Conservation (phyloP, 805 yeast species). For the Wickerhamiella spandovensis region DNA sequence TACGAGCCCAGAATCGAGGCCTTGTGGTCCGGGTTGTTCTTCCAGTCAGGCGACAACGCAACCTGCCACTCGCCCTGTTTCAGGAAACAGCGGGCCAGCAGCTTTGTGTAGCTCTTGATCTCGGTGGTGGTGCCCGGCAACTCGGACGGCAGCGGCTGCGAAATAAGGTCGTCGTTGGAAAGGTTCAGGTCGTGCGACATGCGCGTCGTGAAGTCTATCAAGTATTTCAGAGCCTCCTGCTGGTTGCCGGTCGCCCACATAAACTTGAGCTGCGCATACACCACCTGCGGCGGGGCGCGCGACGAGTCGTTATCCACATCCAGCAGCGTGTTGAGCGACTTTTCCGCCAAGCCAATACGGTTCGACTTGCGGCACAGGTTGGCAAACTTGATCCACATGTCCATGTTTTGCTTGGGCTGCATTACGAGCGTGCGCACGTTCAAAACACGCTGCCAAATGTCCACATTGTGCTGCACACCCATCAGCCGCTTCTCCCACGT, state of each 20-base stretch:
- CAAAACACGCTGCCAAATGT: conserved; percentile 95
- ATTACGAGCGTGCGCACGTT: conserved; percentile 88
- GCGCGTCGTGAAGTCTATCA: conserved; percentile 81
- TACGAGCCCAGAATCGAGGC: conserved; percentile 86
- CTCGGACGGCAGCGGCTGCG: conserved; percentile 68
- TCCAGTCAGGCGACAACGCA: conserved; percentile 67
- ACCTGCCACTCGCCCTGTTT: conserved; percentile 99
- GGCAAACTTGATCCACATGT: conserved; percentile 96
- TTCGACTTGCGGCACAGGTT: conserved; percentile 91
- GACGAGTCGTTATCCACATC: conserved; percentile 31
- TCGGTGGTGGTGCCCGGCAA: conserved; percentile 53
- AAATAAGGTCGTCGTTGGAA: conserved; percentile 62
- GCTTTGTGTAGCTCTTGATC: conserved; percentile 67
- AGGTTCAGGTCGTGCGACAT: conserved; percentile 82
- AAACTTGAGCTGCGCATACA: conserved; percentile 89
- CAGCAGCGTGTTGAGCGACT: conserved; percentile 59
- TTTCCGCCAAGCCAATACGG: conserved; percentile 81
- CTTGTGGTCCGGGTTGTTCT: conserved; percentile 45
- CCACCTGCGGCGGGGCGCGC: conserved; percentile 91
- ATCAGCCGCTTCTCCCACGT: conserved; percentile 89
- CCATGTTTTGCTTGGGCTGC: conserved; percentile 92
- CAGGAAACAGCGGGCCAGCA: conserved; percentile 84
- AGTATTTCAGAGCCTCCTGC: conserved; percentile 69
- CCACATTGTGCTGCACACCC: conserved; percentile 94
- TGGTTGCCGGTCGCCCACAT: conserved; percentile 94